Percentiles rank a stretch among this genome's conserved stretches.
phyloP scores from a whole-genome alignment of 1,284 basidiomycete genomes.

The Rhodotorula glutinis region DNA sequence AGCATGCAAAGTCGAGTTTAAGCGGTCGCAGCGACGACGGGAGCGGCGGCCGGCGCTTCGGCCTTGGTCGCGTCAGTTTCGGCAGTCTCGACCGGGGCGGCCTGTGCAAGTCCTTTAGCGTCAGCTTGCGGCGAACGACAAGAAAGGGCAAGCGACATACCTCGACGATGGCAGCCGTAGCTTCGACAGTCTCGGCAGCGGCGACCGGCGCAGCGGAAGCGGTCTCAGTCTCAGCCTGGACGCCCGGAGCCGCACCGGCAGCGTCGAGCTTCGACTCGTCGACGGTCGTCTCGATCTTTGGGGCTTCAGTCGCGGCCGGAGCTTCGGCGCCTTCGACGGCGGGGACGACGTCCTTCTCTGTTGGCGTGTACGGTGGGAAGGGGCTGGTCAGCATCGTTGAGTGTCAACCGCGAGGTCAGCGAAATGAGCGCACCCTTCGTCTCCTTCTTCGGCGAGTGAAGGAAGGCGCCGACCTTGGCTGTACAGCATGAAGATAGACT shows the following conservation, averaged over 20 bases:
- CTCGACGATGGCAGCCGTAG: no score
- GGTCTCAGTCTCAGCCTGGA: background rate
- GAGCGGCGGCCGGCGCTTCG: background rate
- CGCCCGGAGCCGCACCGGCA: background rate
- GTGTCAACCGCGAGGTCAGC: background rate
- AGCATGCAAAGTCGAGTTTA: no score
- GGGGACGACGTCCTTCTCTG: constrained; percentile 20
- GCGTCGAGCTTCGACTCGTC: constrained; percentile 24
- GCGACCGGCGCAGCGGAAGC: background rate
- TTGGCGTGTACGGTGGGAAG: no score
- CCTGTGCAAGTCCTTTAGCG: no score
- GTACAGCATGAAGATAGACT: background rate
- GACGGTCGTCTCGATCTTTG: constrained; percentile 32
- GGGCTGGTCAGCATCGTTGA: background rate
- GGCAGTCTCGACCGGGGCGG: constrained; percentile 10
- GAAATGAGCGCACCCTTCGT: constrained; percentile 22
- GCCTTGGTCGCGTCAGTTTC: constrained; percentile 14
- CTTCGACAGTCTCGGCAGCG: background rate
- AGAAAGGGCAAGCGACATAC: no score
- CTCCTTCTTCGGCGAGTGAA: constrained; percentile 38
- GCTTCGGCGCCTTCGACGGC: background rate
- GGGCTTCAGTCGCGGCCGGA: constrained; percentile 7
- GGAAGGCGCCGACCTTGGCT: constrained; percentile 33
- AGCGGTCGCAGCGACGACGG: background rate
- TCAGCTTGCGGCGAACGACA: no score